phyloP scores from a whole-genome alignment of 306 rosid species.

The Myrica gale region DNA sequence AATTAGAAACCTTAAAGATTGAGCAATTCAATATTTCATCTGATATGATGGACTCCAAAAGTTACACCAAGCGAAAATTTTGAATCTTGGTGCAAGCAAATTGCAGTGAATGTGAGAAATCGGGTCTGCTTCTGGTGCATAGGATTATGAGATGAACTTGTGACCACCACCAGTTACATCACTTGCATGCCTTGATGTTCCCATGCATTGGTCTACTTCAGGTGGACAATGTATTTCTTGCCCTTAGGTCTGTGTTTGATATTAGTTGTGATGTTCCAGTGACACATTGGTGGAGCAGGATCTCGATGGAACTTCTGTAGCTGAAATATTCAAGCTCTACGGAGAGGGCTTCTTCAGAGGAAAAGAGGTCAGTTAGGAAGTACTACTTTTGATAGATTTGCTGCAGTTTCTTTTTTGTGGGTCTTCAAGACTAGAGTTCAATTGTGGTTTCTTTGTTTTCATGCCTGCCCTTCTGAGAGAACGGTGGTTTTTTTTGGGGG shows the following conservation, averaged over 20 bases:
- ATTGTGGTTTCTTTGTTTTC: background rate
- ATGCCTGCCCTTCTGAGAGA: background rate
- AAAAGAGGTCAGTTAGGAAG: constrained; percentile 68
- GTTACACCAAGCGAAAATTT: background rate
- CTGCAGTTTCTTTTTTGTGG: background rate
- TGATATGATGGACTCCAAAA: constrained; percentile 11
- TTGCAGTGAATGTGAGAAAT: constrained; percentile 15
- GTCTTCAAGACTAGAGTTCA: no score
- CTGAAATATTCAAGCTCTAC: constrained; percentile 74
- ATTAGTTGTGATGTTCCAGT: constrained; percentile 47
- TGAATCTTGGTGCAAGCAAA: constrained; percentile 20
- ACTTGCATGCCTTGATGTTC: constrained; percentile 10
- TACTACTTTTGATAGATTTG: constrained; percentile 12
- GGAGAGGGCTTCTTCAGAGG: constrained; percentile 87
- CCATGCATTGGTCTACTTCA: constrained; percentile 14
- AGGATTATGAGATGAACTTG: constrained; percentile 24
- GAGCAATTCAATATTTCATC: constrained; percentile 13
- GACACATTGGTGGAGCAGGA: constrained; percentile 80
- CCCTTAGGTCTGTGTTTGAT: constrained; percentile 26
- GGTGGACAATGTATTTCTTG: constrained; percentile 21
- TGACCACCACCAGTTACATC: background rate
- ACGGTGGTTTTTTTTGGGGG: background rate
- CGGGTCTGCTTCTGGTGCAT: constrained; percentile 19
- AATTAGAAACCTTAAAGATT: constrained; percentile 15
- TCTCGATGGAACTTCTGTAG: constrained; percentile 62